Evolutionary conservation across 2,329 filamentous ascomycete species (phyloP).

Genomic region (Cladosporium velox): DNA sequence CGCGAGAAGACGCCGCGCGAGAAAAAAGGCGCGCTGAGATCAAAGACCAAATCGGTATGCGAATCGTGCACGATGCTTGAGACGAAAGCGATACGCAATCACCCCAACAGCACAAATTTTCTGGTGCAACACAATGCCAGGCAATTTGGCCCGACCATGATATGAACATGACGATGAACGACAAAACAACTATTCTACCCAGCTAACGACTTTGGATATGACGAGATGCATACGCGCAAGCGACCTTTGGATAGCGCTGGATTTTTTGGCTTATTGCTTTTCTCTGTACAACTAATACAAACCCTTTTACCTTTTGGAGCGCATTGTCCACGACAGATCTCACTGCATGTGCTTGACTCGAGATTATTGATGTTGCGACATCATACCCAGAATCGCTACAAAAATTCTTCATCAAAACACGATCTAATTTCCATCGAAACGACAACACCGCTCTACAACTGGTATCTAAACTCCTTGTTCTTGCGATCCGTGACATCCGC

Average conservation of each 20-base stretch:
- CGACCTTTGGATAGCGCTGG: slow-evolving; percentile 2
- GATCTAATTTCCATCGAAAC: neutral
- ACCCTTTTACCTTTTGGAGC: neutral
- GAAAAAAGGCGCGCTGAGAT: slow-evolving; percentile 57
- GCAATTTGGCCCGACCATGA: slow-evolving; percentile 1
- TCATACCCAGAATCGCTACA: neutral
- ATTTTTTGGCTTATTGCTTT: neutral
- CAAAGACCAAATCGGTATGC: slow-evolving; percentile 55
- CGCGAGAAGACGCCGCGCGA: slow-evolving; percentile 45
- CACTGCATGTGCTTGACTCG: neutral
- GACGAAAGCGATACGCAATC: neutral
- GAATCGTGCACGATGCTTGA: slow-evolving; percentile 19
- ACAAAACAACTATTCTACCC: slow-evolving; percentile 1
- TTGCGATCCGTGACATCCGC: slow-evolving; percentile 35
- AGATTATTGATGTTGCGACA: neutral
- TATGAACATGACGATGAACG: slow-evolving; percentile 12
- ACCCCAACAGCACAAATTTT: neutral
- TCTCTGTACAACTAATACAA: slow-evolving; percentile 3
- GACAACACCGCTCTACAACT: neutral
- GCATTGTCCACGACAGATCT: neutral
- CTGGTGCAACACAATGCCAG: neutral
- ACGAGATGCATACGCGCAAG: slow-evolving; percentile 15
- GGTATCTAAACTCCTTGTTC: slow-evolving; percentile 35
- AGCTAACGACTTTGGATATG: slow-evolving; percentile 1
- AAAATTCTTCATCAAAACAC: neutral